These are phyloP conservation scores for Irpex sp. DNA, from an alignment of 1,284 basidiomycete species.

Conservation along the genomic window DNA sequence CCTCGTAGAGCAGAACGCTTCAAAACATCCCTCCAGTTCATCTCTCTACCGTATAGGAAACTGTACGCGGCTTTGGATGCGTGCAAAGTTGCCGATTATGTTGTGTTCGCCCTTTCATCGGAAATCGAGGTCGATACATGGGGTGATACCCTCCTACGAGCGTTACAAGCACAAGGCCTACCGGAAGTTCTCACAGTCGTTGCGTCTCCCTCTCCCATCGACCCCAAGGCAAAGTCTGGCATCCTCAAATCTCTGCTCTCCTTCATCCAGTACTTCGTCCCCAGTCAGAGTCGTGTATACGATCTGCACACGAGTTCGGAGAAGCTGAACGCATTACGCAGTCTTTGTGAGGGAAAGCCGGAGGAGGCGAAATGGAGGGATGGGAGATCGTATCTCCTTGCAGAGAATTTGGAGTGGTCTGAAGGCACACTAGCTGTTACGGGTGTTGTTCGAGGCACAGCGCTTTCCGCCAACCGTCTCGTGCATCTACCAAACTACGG, in stretches of 20 bases:
- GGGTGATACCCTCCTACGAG: slow-evolving; percentile 90
- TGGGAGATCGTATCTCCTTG: slow-evolving; percentile 76
- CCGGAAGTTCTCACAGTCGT: slow-evolving; percentile 69
- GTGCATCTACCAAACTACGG: slow-evolving; percentile 89
- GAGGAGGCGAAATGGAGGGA: slow-evolving; percentile 79
- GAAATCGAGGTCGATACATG: slow-evolving; percentile 79
- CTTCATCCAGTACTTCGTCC: slow-evolving; percentile 94
- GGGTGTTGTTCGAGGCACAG: slow-evolving; percentile 80
- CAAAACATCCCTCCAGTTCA: slow-evolving; percentile 86
- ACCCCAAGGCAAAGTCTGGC: slow-evolving; percentile 58
- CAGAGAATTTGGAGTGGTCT: slow-evolving; percentile 65
- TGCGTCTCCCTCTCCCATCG: slow-evolving; percentile 38
- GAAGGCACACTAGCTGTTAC: slow-evolving; percentile 68
- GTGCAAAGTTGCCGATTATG: slow-evolving; percentile 88
- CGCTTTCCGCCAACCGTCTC: slow-evolving; percentile 81
- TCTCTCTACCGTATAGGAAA: slow-evolving; percentile 67
- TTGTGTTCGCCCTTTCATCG: slow-evolving; percentile 82
- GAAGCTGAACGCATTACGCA: slow-evolving; percentile 65
- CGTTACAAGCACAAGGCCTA: slow-evolving; percentile 79
- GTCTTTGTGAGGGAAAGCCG: slow-evolving; percentile 79
- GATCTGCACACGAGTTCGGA: slow-evolving; percentile 65
- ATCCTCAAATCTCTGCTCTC: slow-evolving; percentile 86
- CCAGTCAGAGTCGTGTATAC: slow-evolving; percentile 67
- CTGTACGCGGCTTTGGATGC: slow-evolving; percentile 85
- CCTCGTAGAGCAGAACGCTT: slow-evolving; percentile 72